These are phyloP conservation scores for Pyrus betulifolia DNA, from an alignment of 306 rosid genomes.

Conservation along the genomic window DNA sequence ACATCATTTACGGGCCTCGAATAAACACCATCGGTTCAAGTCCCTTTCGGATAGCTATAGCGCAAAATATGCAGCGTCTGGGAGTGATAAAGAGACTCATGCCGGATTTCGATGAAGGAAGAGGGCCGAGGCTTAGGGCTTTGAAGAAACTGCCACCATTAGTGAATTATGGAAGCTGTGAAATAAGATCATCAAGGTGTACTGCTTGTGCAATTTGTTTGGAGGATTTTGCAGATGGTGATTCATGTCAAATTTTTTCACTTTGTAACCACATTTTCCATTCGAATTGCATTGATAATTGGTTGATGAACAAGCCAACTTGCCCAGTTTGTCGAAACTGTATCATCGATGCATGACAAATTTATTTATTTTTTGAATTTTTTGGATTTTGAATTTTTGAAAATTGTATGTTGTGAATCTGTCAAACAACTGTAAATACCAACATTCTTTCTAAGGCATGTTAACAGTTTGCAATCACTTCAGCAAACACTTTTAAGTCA, in stretches of 20 bases:
- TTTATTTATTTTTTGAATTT: not conserved
- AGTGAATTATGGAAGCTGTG: constrained; percentile 36
- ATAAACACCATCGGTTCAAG: not conserved
- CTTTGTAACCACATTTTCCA: constrained; percentile 51
- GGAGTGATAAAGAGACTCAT: constrained; percentile 5
- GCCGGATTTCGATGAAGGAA: constrained; percentile 2
- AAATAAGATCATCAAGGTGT: not conserved
- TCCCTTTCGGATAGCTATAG: not conserved
- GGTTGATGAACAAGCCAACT: constrained; percentile 42
- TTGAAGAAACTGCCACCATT: constrained; percentile 42
- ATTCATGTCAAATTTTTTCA: constrained; percentile 49
- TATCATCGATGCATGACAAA: not conserved
- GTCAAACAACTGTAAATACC: not conserved
- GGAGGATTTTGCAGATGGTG: constrained; percentile 43
- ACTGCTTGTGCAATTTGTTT: constrained; percentile 49
- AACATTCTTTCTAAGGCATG: not conserved
- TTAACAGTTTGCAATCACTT: not conserved
- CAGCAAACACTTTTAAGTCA: not conserved
- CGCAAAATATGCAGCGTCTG: constrained; percentile 16
- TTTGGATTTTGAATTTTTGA: not conserved
- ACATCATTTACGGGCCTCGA: not conserved
- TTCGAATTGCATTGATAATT: constrained; percentile 43
- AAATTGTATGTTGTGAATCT: not conserved
- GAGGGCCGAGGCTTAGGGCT: constrained; percentile 37
- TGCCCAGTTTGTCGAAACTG: constrained; percentile 34